Percentiles rank a stretch among this genome's conserved stretches.
phyloP scores from a whole-genome alignment of 495 filamentous ascomycete species.

The Usnea hakonensis region DNA sequence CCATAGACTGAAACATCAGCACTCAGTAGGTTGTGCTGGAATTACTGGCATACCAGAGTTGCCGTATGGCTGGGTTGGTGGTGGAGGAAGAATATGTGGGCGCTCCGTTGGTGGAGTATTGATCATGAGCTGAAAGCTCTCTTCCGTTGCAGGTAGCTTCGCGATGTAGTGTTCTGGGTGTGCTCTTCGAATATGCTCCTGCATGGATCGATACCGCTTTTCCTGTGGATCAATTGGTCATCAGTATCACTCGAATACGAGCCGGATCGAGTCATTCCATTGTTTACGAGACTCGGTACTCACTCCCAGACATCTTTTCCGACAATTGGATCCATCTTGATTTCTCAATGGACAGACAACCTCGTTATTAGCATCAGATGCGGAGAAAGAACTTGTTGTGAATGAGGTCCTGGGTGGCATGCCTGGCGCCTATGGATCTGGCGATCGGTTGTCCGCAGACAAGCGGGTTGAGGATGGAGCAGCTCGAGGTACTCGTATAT shows the following conservation, averaged over 20 bases:
- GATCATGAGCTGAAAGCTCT: constrained; percentile 95
- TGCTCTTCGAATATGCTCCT: constrained; percentile 96
- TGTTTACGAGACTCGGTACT: constrained; percentile 39
- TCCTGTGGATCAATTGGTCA: constrained; percentile 49
- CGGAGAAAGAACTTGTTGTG: constrained; percentile 83
- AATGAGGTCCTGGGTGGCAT: constrained; percentile 85
- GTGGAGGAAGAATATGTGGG: constrained; percentile 36
- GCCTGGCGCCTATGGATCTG: constrained; percentile 16
- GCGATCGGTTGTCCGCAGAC: constrained; percentile 15
- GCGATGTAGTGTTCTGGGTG: constrained; percentile 97
- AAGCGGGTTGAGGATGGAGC: constrained; percentile 1
- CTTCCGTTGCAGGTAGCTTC: constrained; percentile 96
- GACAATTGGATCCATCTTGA: constrained; percentile 93
- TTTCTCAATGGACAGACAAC: constrained; percentile 95
- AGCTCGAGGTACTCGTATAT: background rate
- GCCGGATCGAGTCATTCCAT: background rate
- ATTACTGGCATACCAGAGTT: constrained; percentile 23
- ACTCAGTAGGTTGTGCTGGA: constrained; percentile 1
- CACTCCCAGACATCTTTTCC: constrained; percentile 95
- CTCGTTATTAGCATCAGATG: constrained; percentile 86
- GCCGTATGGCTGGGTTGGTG: constrained; percentile 26
- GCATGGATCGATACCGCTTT: constrained; percentile 97
- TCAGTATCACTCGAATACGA: constrained; percentile 9
- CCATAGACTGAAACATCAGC: constrained; percentile 36
- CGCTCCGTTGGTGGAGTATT: constrained; percentile 79